Percentiles rank a stretch among this genome's conserved stretches.
Conservation (phyloP, 148 eudicot species). For the Agrostemma githago region DNA sequence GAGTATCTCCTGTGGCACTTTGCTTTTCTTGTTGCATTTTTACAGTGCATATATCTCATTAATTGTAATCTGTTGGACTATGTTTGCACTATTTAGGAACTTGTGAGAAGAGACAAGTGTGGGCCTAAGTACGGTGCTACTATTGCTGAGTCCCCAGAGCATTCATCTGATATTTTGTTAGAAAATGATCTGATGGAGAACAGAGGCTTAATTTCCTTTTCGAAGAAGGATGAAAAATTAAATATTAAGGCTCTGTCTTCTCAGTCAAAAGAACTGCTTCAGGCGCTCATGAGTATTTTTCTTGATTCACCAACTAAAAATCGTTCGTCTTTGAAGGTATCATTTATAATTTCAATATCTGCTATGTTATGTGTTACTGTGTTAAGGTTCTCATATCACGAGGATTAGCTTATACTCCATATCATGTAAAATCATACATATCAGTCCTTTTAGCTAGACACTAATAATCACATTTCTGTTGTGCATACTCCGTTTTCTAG, state of each 20-base stretch:
- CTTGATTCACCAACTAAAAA: constrained; percentile 45
- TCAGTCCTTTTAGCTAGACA: neutral
- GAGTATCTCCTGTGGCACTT: neutral
- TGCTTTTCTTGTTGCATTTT: neutral
- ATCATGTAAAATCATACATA: neutral
- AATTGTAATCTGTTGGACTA: neutral
- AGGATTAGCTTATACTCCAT: neutral
- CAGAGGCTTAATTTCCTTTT: constrained; percentile 28
- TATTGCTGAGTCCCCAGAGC: constrained; percentile 25
- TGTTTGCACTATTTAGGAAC: constrained; percentile 45
- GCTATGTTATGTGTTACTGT: neutral
- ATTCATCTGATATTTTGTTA: constrained; percentile 24
- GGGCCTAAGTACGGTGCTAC: constrained; percentile 30
- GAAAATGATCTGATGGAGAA: constrained; percentile 30
- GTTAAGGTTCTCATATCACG: neutral
- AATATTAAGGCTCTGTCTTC: constrained; percentile 51
- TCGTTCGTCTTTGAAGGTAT: constrained; percentile 55
- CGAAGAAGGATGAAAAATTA: constrained; percentile 47
- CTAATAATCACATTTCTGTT: neutral
- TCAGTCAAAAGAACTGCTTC: constrained; percentile 56
- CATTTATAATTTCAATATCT: constrained; percentile 1
- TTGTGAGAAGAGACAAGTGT: constrained; percentile 58
- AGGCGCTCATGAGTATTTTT: constrained; percentile 45
- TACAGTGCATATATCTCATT: neutral
- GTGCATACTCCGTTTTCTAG: constrained; percentile 9